A percentile compares a stretch with the other conserved stretches of the same genome.
Evolutionary conservation across 345 rosid species (phyloP).

Genomic region (Theobroma cacao): DNA sequence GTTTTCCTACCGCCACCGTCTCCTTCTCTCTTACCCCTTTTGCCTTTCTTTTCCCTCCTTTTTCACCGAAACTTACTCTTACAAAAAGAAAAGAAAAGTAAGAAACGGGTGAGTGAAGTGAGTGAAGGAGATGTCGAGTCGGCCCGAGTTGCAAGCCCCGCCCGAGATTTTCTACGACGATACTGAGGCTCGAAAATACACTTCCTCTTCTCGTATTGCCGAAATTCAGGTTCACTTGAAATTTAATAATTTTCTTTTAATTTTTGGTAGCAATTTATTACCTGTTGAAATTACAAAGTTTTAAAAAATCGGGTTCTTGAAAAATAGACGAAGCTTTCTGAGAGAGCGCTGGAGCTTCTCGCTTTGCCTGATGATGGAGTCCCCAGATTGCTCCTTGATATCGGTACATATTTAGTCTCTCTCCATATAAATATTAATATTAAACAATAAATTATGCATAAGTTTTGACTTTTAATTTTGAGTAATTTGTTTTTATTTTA

Average conservation of each 20-base stretch:
- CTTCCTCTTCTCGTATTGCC: constrained; percentile 89
- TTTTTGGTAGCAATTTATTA: neutral
- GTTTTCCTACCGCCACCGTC: neutral
- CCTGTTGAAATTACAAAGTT: neutral
- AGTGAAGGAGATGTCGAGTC: constrained; percentile 50
- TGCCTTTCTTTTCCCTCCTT: neutral
- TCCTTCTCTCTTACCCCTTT: neutral
- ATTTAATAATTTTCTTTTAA: neutral
- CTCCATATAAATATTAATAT: neutral
- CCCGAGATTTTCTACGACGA: constrained; percentile 96
- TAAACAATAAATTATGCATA: neutral
- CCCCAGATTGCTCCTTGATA: constrained; percentile 83
- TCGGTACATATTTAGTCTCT: constrained; percentile 39
- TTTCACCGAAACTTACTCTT: neutral
- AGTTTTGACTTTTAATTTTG: neutral
- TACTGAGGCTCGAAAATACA: constrained; percentile 81
- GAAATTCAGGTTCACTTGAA: constrained; percentile 67
- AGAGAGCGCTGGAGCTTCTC: constrained; percentile 96
- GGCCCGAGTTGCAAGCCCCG: constrained; percentile 82
- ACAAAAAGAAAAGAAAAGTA: neutral
- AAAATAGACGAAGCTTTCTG: constrained; percentile 66
- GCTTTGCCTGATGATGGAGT: constrained; percentile 79
- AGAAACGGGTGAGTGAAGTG: neutral
- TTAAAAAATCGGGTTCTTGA: neutral
- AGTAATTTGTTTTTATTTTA: constrained; percentile 22